phyloP scores from a whole-genome alignment of 495 filamentous ascomycete genomes.

The Penicillium soppii region DNA sequence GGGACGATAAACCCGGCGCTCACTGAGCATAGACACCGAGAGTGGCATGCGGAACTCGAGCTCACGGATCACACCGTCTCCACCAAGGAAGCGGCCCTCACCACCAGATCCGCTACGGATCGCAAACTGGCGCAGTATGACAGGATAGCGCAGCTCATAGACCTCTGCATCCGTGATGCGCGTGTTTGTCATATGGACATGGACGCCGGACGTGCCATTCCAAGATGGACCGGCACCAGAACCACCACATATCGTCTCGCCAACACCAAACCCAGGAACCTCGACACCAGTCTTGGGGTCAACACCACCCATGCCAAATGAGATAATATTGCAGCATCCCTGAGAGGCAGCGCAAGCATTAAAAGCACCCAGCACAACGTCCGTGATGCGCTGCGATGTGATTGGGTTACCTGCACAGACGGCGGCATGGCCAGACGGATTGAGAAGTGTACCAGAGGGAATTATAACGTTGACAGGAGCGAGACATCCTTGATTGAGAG shows the following conservation, averaged over 20 bases:
- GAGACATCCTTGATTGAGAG: conserved; percentile 89
- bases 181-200: conserved; percentile 93
- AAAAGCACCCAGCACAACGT: conserved; percentile 84
- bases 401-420: conserved; percentile 87
- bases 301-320: conserved; percentile 37
- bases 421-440: conserved; percentile 70
- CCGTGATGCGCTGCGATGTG: conserved; percentile 77
- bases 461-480: conserved; percentile 77
- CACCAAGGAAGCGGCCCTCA: conserved; percentile 27
- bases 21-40: conserved; percentile 79
- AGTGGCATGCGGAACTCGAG: conserved; percentile 49
- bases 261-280: conserved; percentile 72
- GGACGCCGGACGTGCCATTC: conserved; percentile 80
- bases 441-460: conserved; percentile 74
- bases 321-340: conserved; percentile 76
- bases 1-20: conserved; percentile 77
- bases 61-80: conserved; percentile 35
- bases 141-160: conserved; percentile 82
- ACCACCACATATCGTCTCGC: conserved; percentile 86
- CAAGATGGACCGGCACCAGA: conserved; percentile 76
- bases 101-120: conserved; percentile 67
- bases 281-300: conserved; percentile 12
- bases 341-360: conserved; percentile 79
- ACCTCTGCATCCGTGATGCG: conserved; percentile 88
- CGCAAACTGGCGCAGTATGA: conserved; percentile 74